Base-by-base conservation (phyloP, 176 grass and related monocot species). In the Thinopyrum elongatum region DNA sequence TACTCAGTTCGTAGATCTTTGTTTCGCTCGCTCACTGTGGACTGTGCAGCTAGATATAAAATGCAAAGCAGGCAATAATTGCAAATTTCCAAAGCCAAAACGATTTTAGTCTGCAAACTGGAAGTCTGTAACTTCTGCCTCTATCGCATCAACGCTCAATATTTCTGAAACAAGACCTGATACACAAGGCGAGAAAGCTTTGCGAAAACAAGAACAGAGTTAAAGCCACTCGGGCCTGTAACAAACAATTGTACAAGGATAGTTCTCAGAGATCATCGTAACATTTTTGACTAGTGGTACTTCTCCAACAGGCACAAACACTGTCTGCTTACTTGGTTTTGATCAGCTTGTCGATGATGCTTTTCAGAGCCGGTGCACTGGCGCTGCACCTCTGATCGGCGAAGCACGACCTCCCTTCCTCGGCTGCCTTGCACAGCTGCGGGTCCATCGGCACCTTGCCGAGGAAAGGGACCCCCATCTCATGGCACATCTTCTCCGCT, bases 401-500 rank as follows among this genome's bases (percentile, higher is more conserved):
- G 39, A 98, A 98, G 89, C 93, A 95, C 3, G 96, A 98, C 55
- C 92, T 87, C 69, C 96, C 96, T 95, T 98, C 96, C 88, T 98
- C 96, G 0, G 96, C 93, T 3, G 96, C 96, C 49, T 91, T 88
- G 84, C 96, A 95, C 41, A 98, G 90, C 34, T 95, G 86, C 0
- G 96, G 93, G 81, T 98, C 96, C 92, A 98, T 82, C 6, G 96
- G 96, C 47, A 98, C 96, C 90, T 95, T 95, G 19, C 96, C 96
- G 0, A 98, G 91, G 65, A 98, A 98, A 79, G 92, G 93, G 3
- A 95, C 93, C 10, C 82, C 92, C 93, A 95, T 92, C 75, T 98
- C 93, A 3, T 31, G 35, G 76, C 96, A 95, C 96, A 98, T 98
- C 71, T 92, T 92, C 53, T 92, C 90, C 1, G 96, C 96, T 0